These are phyloP conservation scores for Aspergillus ruber DNA, from an alignment of 2,329 filamentous ascomycete species.

Conservation along the genomic window DNA sequence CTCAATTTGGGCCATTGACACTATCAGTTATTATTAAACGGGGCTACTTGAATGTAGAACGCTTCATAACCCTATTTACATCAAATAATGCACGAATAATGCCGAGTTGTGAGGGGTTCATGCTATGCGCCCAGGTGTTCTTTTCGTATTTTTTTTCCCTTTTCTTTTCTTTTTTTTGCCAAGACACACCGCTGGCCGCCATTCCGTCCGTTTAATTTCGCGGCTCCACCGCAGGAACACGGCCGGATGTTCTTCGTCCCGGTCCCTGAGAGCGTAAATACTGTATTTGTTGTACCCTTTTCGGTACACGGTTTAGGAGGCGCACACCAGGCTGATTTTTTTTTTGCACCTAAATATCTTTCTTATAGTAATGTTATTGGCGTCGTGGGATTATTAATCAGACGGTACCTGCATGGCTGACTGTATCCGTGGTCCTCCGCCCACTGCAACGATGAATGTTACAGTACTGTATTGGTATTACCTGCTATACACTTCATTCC, in stretches of 20 bases:
- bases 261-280: not conserved
- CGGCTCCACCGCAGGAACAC: not conserved
- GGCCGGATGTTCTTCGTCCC: not conserved
- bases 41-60: no score
- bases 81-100: no score
- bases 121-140: no score
- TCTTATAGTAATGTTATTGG: not conserved
- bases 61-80: no score
- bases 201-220: not conserved
- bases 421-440: not conserved
- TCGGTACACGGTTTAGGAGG: no score
- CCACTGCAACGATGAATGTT: not conserved
- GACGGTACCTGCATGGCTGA: not conserved
- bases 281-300: not conserved
- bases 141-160: no score
- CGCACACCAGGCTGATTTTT: not conserved
- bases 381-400: not conserved
- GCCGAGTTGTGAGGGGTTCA: no score
- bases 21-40: no score
- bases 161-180: not conserved
- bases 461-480: not conserved
- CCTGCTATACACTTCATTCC: not conserved
- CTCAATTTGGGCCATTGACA: no score
- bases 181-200: not conserved
- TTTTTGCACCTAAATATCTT: not conserved